phyloP scores from a whole-genome alignment of 495 filamentous ascomycete genomes.

The Ramalina intermedia region DNA sequence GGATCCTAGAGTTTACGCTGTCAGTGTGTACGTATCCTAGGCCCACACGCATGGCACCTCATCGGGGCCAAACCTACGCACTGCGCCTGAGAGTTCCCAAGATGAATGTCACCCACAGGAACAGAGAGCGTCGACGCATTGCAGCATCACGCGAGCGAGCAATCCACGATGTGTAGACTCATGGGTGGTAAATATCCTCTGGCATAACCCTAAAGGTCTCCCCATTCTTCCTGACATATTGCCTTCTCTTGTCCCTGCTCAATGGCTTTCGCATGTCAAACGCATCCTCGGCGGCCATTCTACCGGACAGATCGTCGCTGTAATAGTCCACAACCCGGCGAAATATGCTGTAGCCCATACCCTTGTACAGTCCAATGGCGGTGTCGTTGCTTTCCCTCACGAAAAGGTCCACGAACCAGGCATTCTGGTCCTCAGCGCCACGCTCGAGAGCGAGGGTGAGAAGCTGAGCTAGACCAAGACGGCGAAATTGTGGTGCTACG shows the following conservation, averaged over 20 bases:
- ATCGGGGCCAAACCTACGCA: no score
- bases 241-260: conserved; percentile 60
- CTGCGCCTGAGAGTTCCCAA: no score
- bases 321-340: conserved; percentile 84
- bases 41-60: no score
- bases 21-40: no score
- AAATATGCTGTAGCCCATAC: conserved; percentile 79
- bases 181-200: conserved; percentile 54
- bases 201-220: conserved; percentile 69
- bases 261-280: conserved; percentile 94
- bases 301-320: conserved; percentile 54
- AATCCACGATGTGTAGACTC: neutral
- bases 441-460: conserved; percentile 68
- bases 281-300: conserved; percentile 60
- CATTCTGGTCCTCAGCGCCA: conserved; percentile 60
- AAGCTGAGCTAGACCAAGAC: conserved; percentile 69
- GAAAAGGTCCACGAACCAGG: conserved; percentile 94
- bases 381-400: conserved; percentile 78
- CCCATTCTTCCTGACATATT: conserved; percentile 71
- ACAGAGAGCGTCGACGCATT: no score
- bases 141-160: no score
- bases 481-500: conserved; percentile 71
- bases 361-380: conserved; percentile 75
- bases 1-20: no score
- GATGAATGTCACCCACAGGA: no score